A percentile compares a stretch with the other conserved stretches of the same genome.
phyloP scores from a whole-genome alignment of 2,329 filamentous ascomycete species.

The Scedosporium boydii region DNA sequence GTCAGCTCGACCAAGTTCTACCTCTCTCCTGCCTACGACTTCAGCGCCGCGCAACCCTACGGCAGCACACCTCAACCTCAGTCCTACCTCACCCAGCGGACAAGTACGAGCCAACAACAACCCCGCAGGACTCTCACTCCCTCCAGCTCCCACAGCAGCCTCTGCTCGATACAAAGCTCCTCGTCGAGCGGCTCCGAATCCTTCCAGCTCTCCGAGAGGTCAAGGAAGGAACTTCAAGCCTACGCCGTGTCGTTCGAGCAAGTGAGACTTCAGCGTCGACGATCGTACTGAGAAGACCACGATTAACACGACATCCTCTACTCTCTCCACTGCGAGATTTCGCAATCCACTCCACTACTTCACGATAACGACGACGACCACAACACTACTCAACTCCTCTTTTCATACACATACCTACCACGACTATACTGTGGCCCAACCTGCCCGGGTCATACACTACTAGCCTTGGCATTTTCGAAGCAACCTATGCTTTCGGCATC shows the following conservation, averaged over 20 bases:
- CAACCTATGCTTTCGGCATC: not conserved
- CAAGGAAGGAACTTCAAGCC: conserved; percentile 68
- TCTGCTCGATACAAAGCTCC: conserved; percentile 66
- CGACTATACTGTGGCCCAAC: not conserved
- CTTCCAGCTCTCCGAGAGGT: conserved; percentile 60
- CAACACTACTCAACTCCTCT: not conserved
- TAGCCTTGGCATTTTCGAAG: not conserved
- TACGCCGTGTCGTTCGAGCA: conserved; percentile 89
- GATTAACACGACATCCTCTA: conserved; percentile 13
- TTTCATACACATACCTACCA: not conserved
- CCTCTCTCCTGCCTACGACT: conserved; percentile 68
- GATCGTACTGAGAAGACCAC: conserved; percentile 37
- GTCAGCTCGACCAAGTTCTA: conserved; percentile 42
- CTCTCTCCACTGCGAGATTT: not conserved
- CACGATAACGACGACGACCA: not conserved
- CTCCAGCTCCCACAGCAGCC: conserved; percentile 75
- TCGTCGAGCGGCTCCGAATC: conserved; percentile 42
- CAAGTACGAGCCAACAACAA: conserved; percentile 8
- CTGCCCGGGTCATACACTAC: not conserved
- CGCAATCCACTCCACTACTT: not conserved
- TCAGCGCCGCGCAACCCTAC: conserved; percentile 53
- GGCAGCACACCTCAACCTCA: conserved; percentile 32
- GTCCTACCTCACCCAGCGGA: conserved; percentile 26
- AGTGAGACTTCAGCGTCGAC: conserved; percentile 50
- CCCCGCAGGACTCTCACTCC: conserved; percentile 43